Percentiles rank a stretch among this genome's conserved stretches.
These are phyloP conservation scores for Aureobasidium subglaciale DNA, from an alignment of 2,329 filamentous ascomycete species.

Conservation along the genomic window DNA sequence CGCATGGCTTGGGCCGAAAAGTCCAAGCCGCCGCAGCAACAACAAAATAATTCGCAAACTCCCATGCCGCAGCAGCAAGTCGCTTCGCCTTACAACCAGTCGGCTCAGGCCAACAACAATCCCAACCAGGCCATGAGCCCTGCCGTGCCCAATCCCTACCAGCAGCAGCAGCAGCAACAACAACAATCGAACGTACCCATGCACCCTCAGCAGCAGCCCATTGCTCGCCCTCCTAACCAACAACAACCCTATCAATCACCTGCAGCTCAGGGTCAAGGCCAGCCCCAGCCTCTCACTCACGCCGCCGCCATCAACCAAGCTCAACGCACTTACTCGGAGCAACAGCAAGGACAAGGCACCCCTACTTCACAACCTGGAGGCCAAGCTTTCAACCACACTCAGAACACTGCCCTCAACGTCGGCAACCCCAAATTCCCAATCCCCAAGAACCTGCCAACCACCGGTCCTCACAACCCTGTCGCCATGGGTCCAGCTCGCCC, in stretches of 20 bases:
- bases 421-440: conserved; percentile 67
- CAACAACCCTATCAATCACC: conserved; percentile 25
- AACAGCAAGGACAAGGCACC: conserved; percentile 19
- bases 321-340: conserved; percentile 16
- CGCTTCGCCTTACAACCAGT: conserved; percentile 3
- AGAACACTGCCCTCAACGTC: conserved; percentile 25
- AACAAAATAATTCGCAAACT: conserved; percentile 15
- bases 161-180: conserved; percentile 16
- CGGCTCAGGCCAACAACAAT: conserved; percentile 12
- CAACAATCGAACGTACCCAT: conserved; percentile 20
- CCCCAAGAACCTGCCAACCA: conserved; percentile 65
- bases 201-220: conserved; percentile 16
- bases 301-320: conserved; percentile 19
- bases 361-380: conserved; percentile 18
- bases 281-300: conserved; percentile 21
- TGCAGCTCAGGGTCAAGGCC: conserved; percentile 21
- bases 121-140: conserved; percentile 8
- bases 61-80: conserved; percentile 18
- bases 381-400: conserved; percentile 16
- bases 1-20: conserved; percentile 10
- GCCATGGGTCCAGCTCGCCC: conserved; percentile 65
- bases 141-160: conserved; percentile 16
- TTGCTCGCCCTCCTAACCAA: conserved; percentile 14
- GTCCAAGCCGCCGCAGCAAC: conserved; percentile 3
- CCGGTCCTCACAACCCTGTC: conserved; percentile 66